Evolutionary conservation across 331 rosid genomes (phyloP), one percentile per base, ranked within the genome.

Genomic region (Arachis monticola): DNA sequence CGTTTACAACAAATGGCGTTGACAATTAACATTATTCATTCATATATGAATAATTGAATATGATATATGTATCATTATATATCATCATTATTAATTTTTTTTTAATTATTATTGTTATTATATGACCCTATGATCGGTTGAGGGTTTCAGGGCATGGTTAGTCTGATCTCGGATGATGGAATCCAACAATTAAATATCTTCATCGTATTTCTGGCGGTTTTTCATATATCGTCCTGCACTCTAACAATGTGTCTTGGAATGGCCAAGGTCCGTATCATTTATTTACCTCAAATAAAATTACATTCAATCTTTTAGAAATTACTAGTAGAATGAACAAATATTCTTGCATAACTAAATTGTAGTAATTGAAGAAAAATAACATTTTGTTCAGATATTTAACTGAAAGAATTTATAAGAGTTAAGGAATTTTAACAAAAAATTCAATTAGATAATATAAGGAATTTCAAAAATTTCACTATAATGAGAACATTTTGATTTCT

Each of bases 231-330:
- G 32, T 86, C 80, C 80, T 88, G 95, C 67, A 80, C 86, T 30
- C 67, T 89, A 13, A 89, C 95, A 7, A 89, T 89, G 95, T 78
- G 75, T 57, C 87, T 89, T 69, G 95, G 95, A 9, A 70, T 81
- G 68, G 92, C 92, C 62, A 89, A 87, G 95, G 95, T 89, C 27
- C 27, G 79, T 67, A 42, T 3, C 53, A 8, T 27, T 10, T 65
- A 60, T 8, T 0, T 46, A 9, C 42, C 12, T 5, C 4, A 35
- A 35, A 3, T 35, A 22, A 22, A 22, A 35, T 35, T 35, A 52
- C 45, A 5, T 80, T 74, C 76, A 60, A 51, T 72, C 68, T 1
- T 64, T 60, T 57, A 31, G 32, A 78, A 70, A 63, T 22, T 17
- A 22, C 27, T 22, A 22, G 27, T 22, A 50, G 47, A 60, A n/a